Evolutionary conservation across 176 grass and related monocot species (phyloP), one percentile per base, ranked within the genome.

Genomic region (Ensete ventricosum): DNA sequence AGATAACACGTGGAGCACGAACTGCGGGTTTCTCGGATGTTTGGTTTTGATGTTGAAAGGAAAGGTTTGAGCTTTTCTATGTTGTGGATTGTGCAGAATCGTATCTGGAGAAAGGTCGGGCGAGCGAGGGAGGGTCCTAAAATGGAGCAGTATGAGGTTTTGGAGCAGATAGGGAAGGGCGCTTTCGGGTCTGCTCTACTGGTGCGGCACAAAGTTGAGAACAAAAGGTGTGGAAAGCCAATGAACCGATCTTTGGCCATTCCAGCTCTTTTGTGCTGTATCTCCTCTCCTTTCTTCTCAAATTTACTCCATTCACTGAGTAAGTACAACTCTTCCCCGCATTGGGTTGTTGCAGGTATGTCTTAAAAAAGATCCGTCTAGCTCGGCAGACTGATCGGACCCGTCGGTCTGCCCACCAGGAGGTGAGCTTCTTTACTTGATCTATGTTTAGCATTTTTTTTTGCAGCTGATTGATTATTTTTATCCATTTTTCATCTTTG

Each of bases 91-190:
- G 67, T 50, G 14, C n/a, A 70, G 67, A 14, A 19, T 51, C 67
- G 67, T 51, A 43, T 43, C 34, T 43, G 34, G 5, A 4, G 34
- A 43, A 14, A 43, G 43, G 13, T 17, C 50, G 14, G 16, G 34
- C 1, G 67, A 55, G 53, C 0, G 62, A 50, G 74, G 57, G 62
- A 50, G 74, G 57, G 12, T 69, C 27, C 59, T 27, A 21, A 62
- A 73, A 97, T 97, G 94, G 90, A 97, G 54, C 85, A 86, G 73
- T 97, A 97, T 58, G 94, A 97, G 90, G 81, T 97, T 74, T 62
- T 97, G 84, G 94, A 91, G 73, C 94, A 97, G 78, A 93, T 97
- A 83, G 94, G 94, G 10, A 93, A 97, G 75, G 94, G 94, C 43
- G 89, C 94, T 48, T 97, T 97, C 54, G 94, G 94, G 29, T 89